Evolutionary conservation across 225 moss, liverwort and hornwort species (phyloP).

Genomic region (Physcomitrium patens): DNA sequence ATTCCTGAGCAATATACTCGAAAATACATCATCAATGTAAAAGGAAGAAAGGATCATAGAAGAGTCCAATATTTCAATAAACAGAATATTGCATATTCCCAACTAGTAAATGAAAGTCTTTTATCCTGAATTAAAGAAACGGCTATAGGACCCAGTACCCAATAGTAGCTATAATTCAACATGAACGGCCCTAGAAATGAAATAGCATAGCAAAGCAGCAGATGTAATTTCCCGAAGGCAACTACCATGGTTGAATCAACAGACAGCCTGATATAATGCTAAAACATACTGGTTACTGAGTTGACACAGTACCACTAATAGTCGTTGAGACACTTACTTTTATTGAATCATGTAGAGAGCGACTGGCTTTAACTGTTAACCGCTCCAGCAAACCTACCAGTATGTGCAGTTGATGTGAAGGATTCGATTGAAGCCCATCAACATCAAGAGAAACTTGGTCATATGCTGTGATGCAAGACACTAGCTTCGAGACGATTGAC

Average conservation of each 20-base stretch:
- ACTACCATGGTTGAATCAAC: background rate
- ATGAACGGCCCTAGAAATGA: background rate
- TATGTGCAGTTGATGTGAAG: conserved; percentile 31
- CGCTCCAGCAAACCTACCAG: conserved; percentile 65
- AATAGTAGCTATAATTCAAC: conserved; percentile 4
- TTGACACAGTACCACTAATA: conserved; percentile 6
- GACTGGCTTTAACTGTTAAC: conserved; percentile 62
- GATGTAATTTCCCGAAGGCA: conserved; percentile 11
- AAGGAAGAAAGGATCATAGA: background rate
- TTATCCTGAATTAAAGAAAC: background rate
- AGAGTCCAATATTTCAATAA: too few relatives aligned
- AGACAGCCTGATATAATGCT: conserved; percentile 2
- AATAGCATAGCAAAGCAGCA: background rate
- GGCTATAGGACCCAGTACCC: background rate
- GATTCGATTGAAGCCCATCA: conserved; percentile 34
- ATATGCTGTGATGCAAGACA: conserved; percentile 64
- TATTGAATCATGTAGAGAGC: conserved; percentile 55
- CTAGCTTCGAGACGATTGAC: conserved; percentile 89
- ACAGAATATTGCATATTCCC: background rate
- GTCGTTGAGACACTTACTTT: conserved; percentile 56
- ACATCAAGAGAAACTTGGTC: conserved; percentile 25
- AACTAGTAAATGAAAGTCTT: background rate
- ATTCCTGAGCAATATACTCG: conserved; percentile 57
- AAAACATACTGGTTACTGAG: background rate
- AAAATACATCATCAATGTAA: conserved; percentile 14